Evolutionary conservation across 108 stramenopile species (phyloP).

Genomic region (Nannochloropsis oceanica): DNA sequence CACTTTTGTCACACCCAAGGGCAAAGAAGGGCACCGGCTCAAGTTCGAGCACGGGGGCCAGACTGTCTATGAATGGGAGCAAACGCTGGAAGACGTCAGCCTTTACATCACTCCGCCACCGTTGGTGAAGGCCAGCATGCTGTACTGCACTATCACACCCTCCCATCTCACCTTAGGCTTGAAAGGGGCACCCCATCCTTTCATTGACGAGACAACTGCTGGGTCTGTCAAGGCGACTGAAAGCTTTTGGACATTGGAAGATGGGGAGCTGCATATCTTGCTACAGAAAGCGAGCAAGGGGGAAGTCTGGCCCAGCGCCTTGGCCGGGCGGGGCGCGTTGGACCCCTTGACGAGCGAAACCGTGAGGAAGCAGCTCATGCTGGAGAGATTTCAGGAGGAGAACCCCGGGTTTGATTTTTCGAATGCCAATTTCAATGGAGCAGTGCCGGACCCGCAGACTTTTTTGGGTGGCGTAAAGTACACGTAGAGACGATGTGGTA

Average conservation of each 20-base stretch:
- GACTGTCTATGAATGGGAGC: constrained; percentile 87
- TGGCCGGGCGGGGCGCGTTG: constrained; percentile 25
- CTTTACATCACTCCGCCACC: constrained; percentile 56
- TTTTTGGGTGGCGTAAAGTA: constrained; percentile 88
- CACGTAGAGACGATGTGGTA: background rate
- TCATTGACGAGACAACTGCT: constrained; percentile 65
- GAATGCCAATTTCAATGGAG: constrained; percentile 82
- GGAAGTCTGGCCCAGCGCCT: constrained; percentile 44
- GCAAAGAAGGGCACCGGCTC: constrained; percentile 18
- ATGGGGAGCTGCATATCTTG: constrained; percentile 52
- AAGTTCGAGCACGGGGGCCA: constrained; percentile 36
- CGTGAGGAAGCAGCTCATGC: constrained; percentile 67
- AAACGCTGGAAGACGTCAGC: constrained; percentile 72
- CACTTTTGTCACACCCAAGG: constrained; percentile 7
- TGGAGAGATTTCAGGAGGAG: constrained; percentile 66
- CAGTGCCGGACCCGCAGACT: constrained; percentile 75
- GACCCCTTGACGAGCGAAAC: constrained; percentile 58
- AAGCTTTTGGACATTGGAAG: constrained; percentile 60
- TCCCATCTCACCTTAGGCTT: constrained; percentile 32
- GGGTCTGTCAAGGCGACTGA: constrained; percentile 60
- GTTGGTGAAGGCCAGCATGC: constrained; percentile 22
- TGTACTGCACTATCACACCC: constrained; percentile 36
- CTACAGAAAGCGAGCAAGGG: constrained; percentile 50
- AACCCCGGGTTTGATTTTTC: constrained; percentile 95
- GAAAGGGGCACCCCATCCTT: constrained; percentile 48